A percentile compares a stretch with the other conserved stretches of the same genome.
phyloP scores from a whole-genome alignment of 2,329 filamentous ascomycete genomes.

The Pestalotiopsis sp. region DNA sequence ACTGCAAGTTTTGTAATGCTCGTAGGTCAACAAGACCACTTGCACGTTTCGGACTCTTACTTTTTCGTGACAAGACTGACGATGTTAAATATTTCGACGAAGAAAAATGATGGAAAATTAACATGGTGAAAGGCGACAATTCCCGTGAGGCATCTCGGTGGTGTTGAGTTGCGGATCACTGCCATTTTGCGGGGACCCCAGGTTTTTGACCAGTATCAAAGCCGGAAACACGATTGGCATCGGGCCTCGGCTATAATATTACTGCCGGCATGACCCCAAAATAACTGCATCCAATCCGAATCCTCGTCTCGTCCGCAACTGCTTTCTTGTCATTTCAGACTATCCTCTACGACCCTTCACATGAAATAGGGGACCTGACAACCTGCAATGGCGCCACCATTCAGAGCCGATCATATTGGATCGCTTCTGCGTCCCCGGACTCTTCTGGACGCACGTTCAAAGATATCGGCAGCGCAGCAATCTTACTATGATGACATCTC shows the following conservation, averaged over 20 bases:
- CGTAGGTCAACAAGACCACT: background rate
- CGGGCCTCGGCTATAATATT: background rate
- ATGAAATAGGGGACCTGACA: background rate
- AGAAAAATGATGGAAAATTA: too few species aligned
- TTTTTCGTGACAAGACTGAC: too few species aligned
- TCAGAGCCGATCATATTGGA: conserved; percentile 72
- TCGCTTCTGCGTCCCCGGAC: conserved; percentile 66
- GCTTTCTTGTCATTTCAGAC: background rate
- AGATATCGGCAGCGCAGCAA: conserved; percentile 43
- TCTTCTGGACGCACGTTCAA: conserved; percentile 59
- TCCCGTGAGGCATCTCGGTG: background rate
- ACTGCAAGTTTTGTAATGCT: background rate
- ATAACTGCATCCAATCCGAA: background rate
- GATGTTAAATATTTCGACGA: too few species aligned
- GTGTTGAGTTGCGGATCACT: background rate
- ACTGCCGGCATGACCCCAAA: background rate
- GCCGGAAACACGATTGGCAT: background rate
- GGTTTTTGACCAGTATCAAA: background rate
- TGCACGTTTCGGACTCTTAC: too few species aligned
- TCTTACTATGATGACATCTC: conserved; percentile 30
- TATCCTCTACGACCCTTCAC: background rate
- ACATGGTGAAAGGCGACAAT: too few species aligned
- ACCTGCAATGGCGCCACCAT: conserved; percentile 45
- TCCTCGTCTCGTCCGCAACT: background rate
- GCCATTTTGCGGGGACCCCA: background rate